These are phyloP conservation scores for Fusarium subtropicale DNA, from an alignment of 2,329 filamentous ascomycete species.

Conservation along the genomic window DNA sequence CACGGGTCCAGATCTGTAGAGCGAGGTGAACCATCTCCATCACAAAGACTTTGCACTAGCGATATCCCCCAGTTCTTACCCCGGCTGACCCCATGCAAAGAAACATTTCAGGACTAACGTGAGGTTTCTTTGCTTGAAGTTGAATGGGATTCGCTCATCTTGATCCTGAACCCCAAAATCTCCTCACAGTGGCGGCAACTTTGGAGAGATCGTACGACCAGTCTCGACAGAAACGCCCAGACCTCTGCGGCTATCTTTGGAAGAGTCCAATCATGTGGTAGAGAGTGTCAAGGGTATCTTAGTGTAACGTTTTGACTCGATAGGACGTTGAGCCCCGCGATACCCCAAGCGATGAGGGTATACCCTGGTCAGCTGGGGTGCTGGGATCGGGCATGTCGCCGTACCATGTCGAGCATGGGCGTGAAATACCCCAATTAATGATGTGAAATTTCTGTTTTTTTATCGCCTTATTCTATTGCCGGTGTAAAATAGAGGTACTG, in stretches of 20 bases:
- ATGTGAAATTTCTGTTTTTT: background rate
- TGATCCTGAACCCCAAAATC: background rate
- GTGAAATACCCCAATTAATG: background rate
- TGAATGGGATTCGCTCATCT: too few relatives aligned
- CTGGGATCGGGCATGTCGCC: background rate
- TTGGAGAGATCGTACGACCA: conserved; percentile 28
- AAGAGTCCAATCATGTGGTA: background rate
- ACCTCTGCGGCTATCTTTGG: background rate
- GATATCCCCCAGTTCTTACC: background rate
- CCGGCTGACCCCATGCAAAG: background rate
- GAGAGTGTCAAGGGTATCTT: background rate
- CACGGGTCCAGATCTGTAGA: background rate
- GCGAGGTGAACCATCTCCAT: background rate
- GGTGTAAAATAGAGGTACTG: too few relatives aligned
- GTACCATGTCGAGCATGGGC: conserved; percentile 1
- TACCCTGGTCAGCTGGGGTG: background rate
- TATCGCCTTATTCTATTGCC: too few relatives aligned
- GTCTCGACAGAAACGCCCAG: background rate
- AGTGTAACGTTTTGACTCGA: background rate
- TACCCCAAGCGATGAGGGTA: background rate
- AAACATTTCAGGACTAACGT: too few relatives aligned
- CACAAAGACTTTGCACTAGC: background rate
- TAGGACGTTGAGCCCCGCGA: background rate
- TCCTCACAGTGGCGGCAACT: conserved; percentile 11
- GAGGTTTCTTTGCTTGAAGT: background rate